Percentiles rank a stretch among this genome's conserved stretches.
Evolutionary conservation across 805 yeast species (phyloP).

Genomic region (Yamadazyma phyllophila): DNA sequence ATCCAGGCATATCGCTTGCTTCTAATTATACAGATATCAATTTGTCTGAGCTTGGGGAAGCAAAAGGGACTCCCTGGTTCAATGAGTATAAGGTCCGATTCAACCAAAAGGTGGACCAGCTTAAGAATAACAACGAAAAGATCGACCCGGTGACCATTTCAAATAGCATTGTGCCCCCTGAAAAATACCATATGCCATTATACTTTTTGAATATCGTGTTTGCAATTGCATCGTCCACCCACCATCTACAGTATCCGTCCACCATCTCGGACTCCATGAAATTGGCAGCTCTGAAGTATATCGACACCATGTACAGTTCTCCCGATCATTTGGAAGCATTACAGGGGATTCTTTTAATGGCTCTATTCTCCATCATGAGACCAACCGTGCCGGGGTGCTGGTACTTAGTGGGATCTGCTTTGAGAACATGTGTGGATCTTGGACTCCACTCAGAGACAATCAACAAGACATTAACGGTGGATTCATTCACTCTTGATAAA

Average conservation of each 20-base stretch:
- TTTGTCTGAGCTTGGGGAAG: constrained; percentile 20
- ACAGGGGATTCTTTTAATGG: constrained; percentile 66
- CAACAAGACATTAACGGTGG: constrained; percentile 31
- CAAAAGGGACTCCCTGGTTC: constrained; percentile 46
- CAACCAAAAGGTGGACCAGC: constrained; percentile 11
- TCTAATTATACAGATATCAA: constrained; percentile 52
- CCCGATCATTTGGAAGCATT: constrained; percentile 65
- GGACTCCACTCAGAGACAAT: constrained; percentile 74
- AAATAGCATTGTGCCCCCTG: constrained; percentile 44
- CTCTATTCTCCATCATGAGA: constrained; percentile 78
- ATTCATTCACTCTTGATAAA: constrained; percentile 62
- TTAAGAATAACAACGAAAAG: constrained; percentile 9
- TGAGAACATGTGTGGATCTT: constrained; percentile 77
- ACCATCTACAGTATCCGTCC: constrained; percentile 64
- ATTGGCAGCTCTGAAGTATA: constrained; percentile 58
- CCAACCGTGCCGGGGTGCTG: constrained; percentile 92
- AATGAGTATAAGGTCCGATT: constrained; percentile 37
- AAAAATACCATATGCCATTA: constrained; percentile 48
- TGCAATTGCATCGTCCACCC: constrained; percentile 76
- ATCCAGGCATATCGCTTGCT: constrained; percentile 54
- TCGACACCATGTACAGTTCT: constrained; percentile 56
- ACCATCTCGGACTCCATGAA: constrained; percentile 69
- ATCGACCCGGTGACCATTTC: constrained; percentile 34
- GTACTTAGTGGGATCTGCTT: constrained; percentile 80
- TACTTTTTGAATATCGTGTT: constrained; percentile 75